phyloP scores from a whole-genome alignment of 495 filamentous ascomycete genomes.

The Aspergillus mulundensis region DNA sequence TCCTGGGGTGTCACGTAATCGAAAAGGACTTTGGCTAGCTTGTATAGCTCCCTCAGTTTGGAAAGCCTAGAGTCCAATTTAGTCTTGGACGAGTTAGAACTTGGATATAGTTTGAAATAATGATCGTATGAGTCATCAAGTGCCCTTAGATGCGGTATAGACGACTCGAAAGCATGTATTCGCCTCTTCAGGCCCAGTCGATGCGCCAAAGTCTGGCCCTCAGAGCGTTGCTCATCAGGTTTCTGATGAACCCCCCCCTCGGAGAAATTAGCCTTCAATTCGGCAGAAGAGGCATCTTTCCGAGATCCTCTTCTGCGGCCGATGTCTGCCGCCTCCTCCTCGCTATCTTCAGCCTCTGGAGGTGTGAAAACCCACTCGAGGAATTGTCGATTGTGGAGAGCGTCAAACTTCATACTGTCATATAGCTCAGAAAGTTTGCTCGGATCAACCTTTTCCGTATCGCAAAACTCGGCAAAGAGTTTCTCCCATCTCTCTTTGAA shows the following conservation, averaged over 20 bases:
- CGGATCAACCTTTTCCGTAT: constrained; percentile 94
- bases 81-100: constrained; percentile 69
- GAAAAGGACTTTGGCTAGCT: constrained; percentile 88
- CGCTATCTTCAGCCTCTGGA: constrained; percentile 56
- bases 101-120: constrained; percentile 85
- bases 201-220: constrained; percentile 41
- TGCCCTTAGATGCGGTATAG: constrained; percentile 42
- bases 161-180: constrained; percentile 37
- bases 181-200: constrained; percentile 47
- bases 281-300: constrained; percentile 28
- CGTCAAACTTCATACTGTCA: constrained; percentile 99
- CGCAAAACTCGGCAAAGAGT: constrained; percentile 92
- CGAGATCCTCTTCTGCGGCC: constrained; percentile 21
- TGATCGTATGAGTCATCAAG: constrained; percentile 52
- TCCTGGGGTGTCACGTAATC: constrained; percentile 98
- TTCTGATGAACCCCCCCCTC: constrained; percentile 24
- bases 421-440: constrained; percentile 98
- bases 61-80: constrained; percentile 81
- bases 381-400: constrained; percentile 91
- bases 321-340: constrained; percentile 52
- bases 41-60: constrained; percentile 87
- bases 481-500: constrained; percentile 99
- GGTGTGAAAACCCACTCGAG: constrained; percentile 98
- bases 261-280: constrained; percentile 20
- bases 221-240: constrained; percentile 29